These are phyloP conservation scores for Dicorynia guianensis DNA, from an alignment of 306 rosid species.

Conservation along the genomic window DNA sequence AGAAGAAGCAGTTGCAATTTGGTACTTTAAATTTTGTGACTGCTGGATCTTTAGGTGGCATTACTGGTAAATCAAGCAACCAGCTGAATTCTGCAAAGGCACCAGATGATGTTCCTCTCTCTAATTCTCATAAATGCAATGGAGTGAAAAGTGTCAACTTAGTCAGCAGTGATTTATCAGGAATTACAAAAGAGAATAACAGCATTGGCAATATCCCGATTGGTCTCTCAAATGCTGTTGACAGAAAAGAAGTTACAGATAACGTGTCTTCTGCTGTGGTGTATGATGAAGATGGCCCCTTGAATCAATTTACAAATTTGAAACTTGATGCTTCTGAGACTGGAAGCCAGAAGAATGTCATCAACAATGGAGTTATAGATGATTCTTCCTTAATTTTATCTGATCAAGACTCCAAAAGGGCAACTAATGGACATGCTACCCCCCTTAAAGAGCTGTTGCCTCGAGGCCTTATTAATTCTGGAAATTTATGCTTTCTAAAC, in stretches of 20 bases:
- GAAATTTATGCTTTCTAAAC: constrained; percentile 91
- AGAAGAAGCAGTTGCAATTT: constrained; percentile 67
- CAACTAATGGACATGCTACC: constrained; percentile 52
- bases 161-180: constrained; percentile 29
- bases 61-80: constrained; percentile 45
- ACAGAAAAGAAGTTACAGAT: constrained; percentile 40
- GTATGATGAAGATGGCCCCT: constrained; percentile 43
- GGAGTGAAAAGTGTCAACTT: constrained; percentile 45
- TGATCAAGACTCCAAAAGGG: constrained; percentile 47
- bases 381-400: constrained; percentile 41
- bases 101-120: constrained; percentile 32
- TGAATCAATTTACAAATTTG: constrained; percentile 60
- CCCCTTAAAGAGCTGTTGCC: constrained; percentile 59
- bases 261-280: constrained; percentile 12
- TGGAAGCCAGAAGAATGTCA: constrained; percentile 45
- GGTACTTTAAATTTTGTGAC: constrained; percentile 65
- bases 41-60: constrained; percentile 29
- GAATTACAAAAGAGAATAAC: constrained; percentile 62
- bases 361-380: constrained; percentile 43
- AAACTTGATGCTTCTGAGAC: constrained; percentile 45
- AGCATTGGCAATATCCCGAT: constrained; percentile 20
- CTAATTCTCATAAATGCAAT: constrained; percentile 45
- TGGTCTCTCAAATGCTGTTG: constrained; percentile 41
- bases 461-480: constrained; percentile 83
- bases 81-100: constrained; percentile 43